Conservation (phyloP, 148 eudicot genomes). For the Spergularia marina region DNA sequence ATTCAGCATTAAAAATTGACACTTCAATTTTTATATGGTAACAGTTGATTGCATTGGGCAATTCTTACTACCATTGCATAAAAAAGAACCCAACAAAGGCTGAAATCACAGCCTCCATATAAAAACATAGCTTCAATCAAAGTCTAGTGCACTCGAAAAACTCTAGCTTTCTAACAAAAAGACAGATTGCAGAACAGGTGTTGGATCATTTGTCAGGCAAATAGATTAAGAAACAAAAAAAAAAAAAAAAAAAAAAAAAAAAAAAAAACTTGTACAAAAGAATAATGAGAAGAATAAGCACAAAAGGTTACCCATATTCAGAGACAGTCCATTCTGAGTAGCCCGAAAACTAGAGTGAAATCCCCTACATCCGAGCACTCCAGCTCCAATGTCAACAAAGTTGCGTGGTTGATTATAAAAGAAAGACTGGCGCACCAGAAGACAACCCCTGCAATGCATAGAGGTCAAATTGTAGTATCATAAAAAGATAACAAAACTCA, state of each 20-base stretch:
- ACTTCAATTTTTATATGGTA: no score
- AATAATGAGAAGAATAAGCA: neutral
- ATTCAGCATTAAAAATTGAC: no score
- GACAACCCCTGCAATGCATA: slow-evolving; percentile 43
- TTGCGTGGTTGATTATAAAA: slow-evolving; percentile 48
- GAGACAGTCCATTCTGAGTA: slow-evolving; percentile 50
- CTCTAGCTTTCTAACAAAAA: no score
- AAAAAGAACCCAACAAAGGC: no score
- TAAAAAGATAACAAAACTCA: neutral
- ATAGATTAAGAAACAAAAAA: neutral
- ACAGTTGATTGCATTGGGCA: no score
- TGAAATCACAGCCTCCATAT: neutral
- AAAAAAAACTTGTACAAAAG: neutral
- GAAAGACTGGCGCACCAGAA: slow-evolving; percentile 58
- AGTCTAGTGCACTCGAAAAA: no score
- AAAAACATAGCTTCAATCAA: no score
- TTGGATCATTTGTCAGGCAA: neutral
- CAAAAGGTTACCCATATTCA: slow-evolving; percentile 45
- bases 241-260: neutral
- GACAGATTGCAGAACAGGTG: no score
- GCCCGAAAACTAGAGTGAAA: slow-evolving; percentile 57
- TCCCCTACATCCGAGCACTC: slow-evolving; percentile 50
- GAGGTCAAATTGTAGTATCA: neutral
- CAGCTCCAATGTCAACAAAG: slow-evolving; percentile 45
- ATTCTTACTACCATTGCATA: no score